These are phyloP conservation scores for Graphilbum fragrans DNA, from an alignment of 2,329 filamentous ascomycete genomes.

Conservation along the genomic window DNA sequence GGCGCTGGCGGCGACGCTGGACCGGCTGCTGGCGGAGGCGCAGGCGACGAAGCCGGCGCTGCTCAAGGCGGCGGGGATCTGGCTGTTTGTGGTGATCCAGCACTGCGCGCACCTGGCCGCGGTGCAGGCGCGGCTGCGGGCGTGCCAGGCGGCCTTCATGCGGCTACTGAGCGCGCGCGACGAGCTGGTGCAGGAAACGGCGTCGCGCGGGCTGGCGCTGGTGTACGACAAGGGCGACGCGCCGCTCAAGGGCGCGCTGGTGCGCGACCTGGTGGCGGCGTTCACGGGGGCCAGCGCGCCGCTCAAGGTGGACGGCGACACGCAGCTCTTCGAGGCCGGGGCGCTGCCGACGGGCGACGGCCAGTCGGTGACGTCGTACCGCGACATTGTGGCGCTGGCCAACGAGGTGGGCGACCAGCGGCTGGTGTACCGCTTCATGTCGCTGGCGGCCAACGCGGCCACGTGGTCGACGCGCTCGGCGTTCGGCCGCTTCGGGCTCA, in stretches of 20 bases:
- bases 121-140: constrained; percentile 61
- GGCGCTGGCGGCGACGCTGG: constrained; percentile 42
- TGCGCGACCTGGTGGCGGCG: constrained; percentile 75
- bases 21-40: constrained; percentile 66
- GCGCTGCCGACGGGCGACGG: constrained; percentile 83
- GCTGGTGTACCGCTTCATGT: constrained; percentile 98
- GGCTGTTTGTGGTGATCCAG: constrained; percentile 84
- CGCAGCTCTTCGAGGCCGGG: constrained; percentile 85
- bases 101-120: constrained; percentile 71
- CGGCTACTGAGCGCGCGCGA: constrained; percentile 76
- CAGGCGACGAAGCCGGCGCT: constrained; percentile 78
- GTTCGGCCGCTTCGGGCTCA: constrained; percentile 87
- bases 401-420: constrained; percentile 93
- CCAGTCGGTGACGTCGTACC: constrained; percentile 85
- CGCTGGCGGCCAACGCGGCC: constrained; percentile 84
- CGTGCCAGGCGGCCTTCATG: constrained; percentile 81
- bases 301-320: constrained; percentile 80
- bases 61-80: constrained; percentile 86
- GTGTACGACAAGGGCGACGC: constrained; percentile 89
- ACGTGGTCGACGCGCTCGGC: constrained; percentile 97
- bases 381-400: constrained; percentile 91
- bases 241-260: constrained; percentile 66
- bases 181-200: constrained; percentile 90
- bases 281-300: constrained; percentile 69
- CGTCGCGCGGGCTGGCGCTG: constrained; percentile 78